Base-by-base conservation (phyloP, 352 stramenopile species). In the Phytophthora multivora region DNA sequence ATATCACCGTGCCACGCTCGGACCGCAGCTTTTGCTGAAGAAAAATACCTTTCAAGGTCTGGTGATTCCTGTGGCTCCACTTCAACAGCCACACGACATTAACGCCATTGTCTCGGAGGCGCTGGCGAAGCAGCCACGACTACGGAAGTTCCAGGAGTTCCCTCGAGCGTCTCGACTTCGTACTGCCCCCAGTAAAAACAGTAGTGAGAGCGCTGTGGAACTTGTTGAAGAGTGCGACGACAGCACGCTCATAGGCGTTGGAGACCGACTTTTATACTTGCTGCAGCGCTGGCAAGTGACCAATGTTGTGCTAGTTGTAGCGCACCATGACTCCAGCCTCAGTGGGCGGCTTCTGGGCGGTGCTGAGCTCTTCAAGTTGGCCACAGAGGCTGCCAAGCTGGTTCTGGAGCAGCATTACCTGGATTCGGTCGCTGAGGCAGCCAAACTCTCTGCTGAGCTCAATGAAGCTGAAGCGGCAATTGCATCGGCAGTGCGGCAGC, bases 201-300 rank as follows among this genome's bases (percentile, higher is more conserved):
- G 19, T 43, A 56, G 36, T n/a, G 15, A 46, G 5, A 51, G 30
- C 23, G 43, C 9, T 2, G 50, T 80, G 2, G 54, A 85, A 35
- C 51, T 91, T 16, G 56, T 68, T 21, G 81, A 93, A 23, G 76
- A 79, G 19, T 79, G 79, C 55, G 69, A 83, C 1, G 79, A 95
- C 51, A 70, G 83, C 58, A 66, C 56, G 1, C 68, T 89, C 19
- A 47, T 68, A 11, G 82, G 82, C 9, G 77, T 88, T 5, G 85
- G 86, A 19, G 83, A 91, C 31, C 84, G 87, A 15, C 53, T 96
- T 50, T 60, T 96, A 39, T 83, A 95, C 45, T 41, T 95, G n/a
- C 66, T 96, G 45, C 79, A 90, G 59, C 77, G 80, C 40, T 95
- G 88, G 88, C 78, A 95, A 39, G 80, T 95, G 7, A 75, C 80